Conservation (phyloP, 2,329 filamentous ascomycete species). For the Botrytis tulipae region DNA sequence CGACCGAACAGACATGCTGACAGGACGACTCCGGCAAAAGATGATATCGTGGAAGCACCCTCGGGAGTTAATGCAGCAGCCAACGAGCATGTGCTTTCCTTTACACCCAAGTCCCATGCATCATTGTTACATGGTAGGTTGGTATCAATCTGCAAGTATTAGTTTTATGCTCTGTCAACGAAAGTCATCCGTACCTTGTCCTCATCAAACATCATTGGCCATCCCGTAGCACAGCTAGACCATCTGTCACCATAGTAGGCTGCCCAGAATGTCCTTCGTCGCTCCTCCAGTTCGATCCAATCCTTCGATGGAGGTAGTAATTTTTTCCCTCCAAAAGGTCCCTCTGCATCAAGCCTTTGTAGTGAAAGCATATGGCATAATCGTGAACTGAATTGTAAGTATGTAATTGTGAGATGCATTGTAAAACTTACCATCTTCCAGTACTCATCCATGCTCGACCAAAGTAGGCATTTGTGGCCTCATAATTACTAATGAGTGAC, state of each 20-base stretch:
- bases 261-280: conserved; percentile 83
- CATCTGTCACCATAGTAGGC: conserved; percentile 81
- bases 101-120: conserved; percentile 65
- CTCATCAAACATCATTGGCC: conserved; percentile 79
- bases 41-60: conserved; percentile 60
- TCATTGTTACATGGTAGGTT: conserved; percentile 79
- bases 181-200: conserved; percentile 47
- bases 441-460: conserved; percentile 81
- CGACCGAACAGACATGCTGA: conserved; percentile 77
- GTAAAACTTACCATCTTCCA: conserved; percentile 52
- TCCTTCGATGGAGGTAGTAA: conserved; percentile 70
- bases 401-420: background rate
- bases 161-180: conserved; percentile 22
- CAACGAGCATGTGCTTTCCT: conserved; percentile 62
- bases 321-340: conserved; percentile 64
- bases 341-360: conserved; percentile 68
- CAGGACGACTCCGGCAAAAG: conserved; percentile 70
- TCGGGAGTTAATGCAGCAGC: conserved; percentile 54
- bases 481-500: conserved; percentile 71
- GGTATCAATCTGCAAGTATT: conserved; percentile 50
- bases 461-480: conserved; percentile 83
- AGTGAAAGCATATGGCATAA: conserved; percentile 82
- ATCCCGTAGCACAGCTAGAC: conserved; percentile 84
- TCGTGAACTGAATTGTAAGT: conserved; percentile 45
- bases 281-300: conserved; percentile 80